Percentiles rank a stretch among this genome's conserved stretches.
phyloP scores from a whole-genome alignment of 2,329 filamentous ascomycete genomes.

The Immersiporthe knoxdaviesiana region DNA sequence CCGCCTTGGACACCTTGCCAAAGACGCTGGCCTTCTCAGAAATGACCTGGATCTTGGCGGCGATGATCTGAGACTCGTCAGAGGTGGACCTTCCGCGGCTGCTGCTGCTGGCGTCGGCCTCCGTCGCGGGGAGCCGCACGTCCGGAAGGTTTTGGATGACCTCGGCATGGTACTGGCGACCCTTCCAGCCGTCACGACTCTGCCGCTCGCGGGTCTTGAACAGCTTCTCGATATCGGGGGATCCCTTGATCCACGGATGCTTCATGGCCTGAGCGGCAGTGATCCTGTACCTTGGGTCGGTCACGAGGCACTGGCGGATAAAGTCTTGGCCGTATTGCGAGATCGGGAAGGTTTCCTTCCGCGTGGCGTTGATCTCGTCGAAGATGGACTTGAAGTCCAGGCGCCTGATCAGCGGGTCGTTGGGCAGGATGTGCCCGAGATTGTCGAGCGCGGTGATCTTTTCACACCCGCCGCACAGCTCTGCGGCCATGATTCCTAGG shows the following conservation, averaged over 20 bases:
- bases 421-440: neutral
- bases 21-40: neutral
- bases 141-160: slow-evolving; percentile 9
- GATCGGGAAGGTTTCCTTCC: slow-evolving; percentile 28
- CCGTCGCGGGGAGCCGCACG: neutral
- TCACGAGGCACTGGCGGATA: slow-evolving; percentile 41
- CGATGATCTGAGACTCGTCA: neutral
- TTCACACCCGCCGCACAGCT: slow-evolving; percentile 35
- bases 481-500: slow-evolving; percentile 50
- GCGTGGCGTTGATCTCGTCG: slow-evolving; percentile 11
- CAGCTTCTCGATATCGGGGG: slow-evolving; percentile 19
- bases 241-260: slow-evolving; percentile 43
- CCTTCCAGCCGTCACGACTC: slow-evolving; percentile 29
- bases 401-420: slow-evolving; percentile 28
- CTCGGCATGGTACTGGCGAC: slow-evolving; percentile 3
- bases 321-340: slow-evolving; percentile 36
- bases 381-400: slow-evolving; percentile 29
- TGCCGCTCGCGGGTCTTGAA: slow-evolving; percentile 29
- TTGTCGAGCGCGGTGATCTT: slow-evolving; percentile 28
- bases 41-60: neutral
- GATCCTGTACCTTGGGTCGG: slow-evolving; percentile 39
- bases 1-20: neutral
- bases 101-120: neutral
- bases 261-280: slow-evolving; percentile 39
- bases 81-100: neutral